These are phyloP conservation scores for Blastobotrys illinoisensis DNA, from an alignment of 1,139 yeast species.

Conservation along the genomic window DNA sequence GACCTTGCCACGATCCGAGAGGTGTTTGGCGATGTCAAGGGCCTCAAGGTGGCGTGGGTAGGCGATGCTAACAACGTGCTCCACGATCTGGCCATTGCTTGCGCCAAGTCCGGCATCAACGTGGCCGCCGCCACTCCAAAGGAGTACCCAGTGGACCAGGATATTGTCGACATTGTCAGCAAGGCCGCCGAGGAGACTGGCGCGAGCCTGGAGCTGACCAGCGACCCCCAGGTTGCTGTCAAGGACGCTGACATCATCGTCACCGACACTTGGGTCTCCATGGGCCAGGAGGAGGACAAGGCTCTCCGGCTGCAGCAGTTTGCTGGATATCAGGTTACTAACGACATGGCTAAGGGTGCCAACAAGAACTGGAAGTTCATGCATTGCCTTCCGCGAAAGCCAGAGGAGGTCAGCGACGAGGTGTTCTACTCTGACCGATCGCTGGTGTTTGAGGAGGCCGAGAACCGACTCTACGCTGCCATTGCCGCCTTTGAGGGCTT, in stretches of 20 bases:
- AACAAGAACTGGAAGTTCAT: constrained; percentile 75
- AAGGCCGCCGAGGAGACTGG: constrained; percentile 47
- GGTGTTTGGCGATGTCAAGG: constrained; percentile 51
- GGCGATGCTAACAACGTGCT: constrained; percentile 96
- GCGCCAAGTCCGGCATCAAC: constrained; percentile 76
- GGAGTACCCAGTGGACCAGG: constrained; percentile 58
- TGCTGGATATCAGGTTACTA: constrained; percentile 77
- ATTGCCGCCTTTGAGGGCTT: constrained; percentile 89
- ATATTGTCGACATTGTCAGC: constrained; percentile 52
- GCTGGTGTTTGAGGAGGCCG: constrained; percentile 90
- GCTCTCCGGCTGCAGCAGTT: constrained; percentile 69
- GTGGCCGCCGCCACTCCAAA: constrained; percentile 80
- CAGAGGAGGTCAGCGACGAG: constrained; percentile 89
- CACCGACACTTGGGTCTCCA: constrained; percentile 96
- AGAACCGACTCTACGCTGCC: constrained; percentile 92
- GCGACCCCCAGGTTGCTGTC: constrained; percentile 70
- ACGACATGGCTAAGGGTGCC: constrained; percentile 61
- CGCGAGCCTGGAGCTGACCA: constrained; percentile 54
- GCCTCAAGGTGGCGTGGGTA: constrained; percentile 85
- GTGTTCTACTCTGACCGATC: constrained; percentile 83
- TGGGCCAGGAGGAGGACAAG: constrained; percentile 92
- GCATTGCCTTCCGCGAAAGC: constrained; percentile 96
- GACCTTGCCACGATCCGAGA: constrained; percentile 85
- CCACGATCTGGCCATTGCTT: constrained; percentile 89
- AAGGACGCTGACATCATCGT: constrained; percentile 73